These are phyloP conservation scores for Primulina huaijiensis DNA, from an alignment of 257 asterid species.

Conservation along the genomic window DNA sequence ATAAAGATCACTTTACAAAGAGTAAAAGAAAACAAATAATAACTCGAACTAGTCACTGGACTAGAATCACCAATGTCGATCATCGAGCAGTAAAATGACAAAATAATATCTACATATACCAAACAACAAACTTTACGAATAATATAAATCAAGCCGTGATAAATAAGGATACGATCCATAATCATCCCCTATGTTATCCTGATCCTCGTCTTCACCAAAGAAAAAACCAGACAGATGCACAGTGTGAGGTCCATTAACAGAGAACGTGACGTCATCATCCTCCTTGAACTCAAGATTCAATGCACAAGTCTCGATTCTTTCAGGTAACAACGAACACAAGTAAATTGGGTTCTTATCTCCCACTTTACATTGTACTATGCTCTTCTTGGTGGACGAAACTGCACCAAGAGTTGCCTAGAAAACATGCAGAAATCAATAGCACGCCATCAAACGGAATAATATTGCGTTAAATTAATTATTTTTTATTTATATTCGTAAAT, in stretches of 20 bases:
- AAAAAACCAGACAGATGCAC: slow-evolving; percentile 94
- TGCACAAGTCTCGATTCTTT: slow-evolving; percentile 64
- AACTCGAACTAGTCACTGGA: too few relatives aligned
- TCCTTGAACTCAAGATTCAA: slow-evolving; percentile 87
- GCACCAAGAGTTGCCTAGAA: slow-evolving; percentile 76
- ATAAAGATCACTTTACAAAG: slow-evolving; percentile 41
- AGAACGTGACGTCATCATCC: slow-evolving; percentile 70
- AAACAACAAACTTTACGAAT: not conserved
- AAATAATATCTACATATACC: not conserved
- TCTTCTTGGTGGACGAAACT: slow-evolving; percentile 55
- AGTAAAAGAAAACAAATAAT: slow-evolving; percentile 44
- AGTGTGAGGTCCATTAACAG: slow-evolving; percentile 63
- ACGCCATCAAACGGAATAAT: slow-evolving; percentile 16
- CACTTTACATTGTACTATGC: slow-evolving; percentile 73
- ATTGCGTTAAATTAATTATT: slow-evolving; percentile 6
- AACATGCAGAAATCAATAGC: slow-evolving; percentile 7
- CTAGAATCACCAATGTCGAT: too few relatives aligned
- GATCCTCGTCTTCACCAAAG: slow-evolving; percentile 48
- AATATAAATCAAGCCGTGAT: slow-evolving; percentile 2
- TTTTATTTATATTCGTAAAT: not conserved
- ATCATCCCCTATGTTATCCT: slow-evolving; percentile 34
- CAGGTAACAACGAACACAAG: slow-evolving; percentile 72
- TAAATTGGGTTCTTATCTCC: slow-evolving; percentile 74
- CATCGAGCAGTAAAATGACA: not conserved
- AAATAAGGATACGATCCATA: slow-evolving; percentile 61